Base-by-base conservation (phyloP, 2,329 filamentous ascomycete genomes). In the Neonectria punicea region DNA sequence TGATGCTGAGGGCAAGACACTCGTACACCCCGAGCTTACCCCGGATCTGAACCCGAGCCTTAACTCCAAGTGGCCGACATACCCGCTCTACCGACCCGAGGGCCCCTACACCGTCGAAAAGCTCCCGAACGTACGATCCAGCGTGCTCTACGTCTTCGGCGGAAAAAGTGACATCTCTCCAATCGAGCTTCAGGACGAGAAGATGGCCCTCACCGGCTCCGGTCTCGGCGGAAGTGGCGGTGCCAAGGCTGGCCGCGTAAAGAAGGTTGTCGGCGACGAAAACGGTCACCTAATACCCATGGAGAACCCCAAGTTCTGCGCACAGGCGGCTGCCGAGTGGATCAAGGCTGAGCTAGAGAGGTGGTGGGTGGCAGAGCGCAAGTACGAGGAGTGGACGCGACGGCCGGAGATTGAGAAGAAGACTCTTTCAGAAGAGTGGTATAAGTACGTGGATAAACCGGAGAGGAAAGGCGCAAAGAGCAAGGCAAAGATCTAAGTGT, bases 281-380 rank as follows among this genome's bases (percentile, higher is more conserved):
- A 83, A 85, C 6, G 93, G 94, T 0, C 95, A 98, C 78, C 79
- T 98, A 46, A 87, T 98, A 30, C 91, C 94, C 0, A 92, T 97
- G 87, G 94, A 97, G 79, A 86, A 87, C 43, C 92, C 92, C 0
- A 81, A 74, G 2, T 83, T 87, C 73, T 92, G 90, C 67, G 94
- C 93, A 1, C 82, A 86, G 63, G 78, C 86, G 18, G 85, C 87
- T 0, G 86, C 85, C 0, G 74, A 76, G 28, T 93, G 89, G 83
- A 77, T 92, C 60, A 82, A 77, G 0, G 72, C 74, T n/a, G 88
- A 91, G 75, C 68, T 92, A 67, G 75, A 79, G 46, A 77, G 82
- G 30, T 92, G 89, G 88, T 80, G 83, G 67, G 77, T 73, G 3
- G 86, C 90, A 71, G 85, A 91, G 78, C 78, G 79, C 32, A 81